A percentile compares a stretch with the other conserved stretches of the same genome.
Evolutionary conservation across 164 flowering plant species (phyloP).

Genomic region (Berberis thunbergii): DNA sequence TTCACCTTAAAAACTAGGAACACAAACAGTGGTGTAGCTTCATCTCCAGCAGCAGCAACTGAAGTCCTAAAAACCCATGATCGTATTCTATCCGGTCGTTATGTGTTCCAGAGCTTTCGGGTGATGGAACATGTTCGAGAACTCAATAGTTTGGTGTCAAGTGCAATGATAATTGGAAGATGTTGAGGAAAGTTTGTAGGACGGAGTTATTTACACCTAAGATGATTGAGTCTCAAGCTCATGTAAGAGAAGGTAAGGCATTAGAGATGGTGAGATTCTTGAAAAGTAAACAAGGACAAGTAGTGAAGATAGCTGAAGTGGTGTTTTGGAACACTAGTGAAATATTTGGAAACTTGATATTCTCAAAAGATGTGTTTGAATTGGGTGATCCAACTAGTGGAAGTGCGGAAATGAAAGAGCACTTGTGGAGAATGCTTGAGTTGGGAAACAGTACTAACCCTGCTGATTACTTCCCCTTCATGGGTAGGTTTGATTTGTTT

Average conservation of each 20-base stretch:
- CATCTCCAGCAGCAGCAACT: slow-evolving; percentile 22
- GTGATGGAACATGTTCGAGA: slow-evolving; percentile 3
- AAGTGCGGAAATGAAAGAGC: slow-evolving; percentile 17
- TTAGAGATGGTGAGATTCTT: slow-evolving; percentile 15
- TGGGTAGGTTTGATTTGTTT: slow-evolving; percentile 14
- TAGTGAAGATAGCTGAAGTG: slow-evolving; percentile 17
- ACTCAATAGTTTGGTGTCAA: slow-evolving; percentile 19
- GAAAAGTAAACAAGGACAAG: slow-evolving; percentile 10
- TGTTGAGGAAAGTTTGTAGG: slow-evolving; percentile 24
- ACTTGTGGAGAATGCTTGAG: slow-evolving; percentile 18
- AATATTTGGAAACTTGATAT: slow-evolving; percentile 17
- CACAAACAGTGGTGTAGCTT: slow-evolving; percentile 21
- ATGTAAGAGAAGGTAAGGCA: slow-evolving; percentile 20
- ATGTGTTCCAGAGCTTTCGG: slow-evolving; percentile 11
- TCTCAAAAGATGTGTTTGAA: slow-evolving; percentile 18
- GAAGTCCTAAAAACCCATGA: slow-evolving; percentile 33
- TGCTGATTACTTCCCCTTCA: slow-evolving; percentile 18
- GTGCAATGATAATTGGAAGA: slow-evolving; percentile 32
- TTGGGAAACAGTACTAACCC: slow-evolving; percentile 15
- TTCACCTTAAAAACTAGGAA: slow-evolving; percentile 23
- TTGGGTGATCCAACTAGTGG: slow-evolving; percentile 11
- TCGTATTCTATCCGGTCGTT: slow-evolving; percentile 17
- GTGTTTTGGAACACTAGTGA: slow-evolving; percentile 16
- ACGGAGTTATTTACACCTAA: slow-evolving; percentile 26
- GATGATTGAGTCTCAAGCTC: slow-evolving; percentile 23